Evolutionary conservation across 768 basidiomycete genomes (phyloP).

Genomic region (Rossbeevera mucosa): DNA sequence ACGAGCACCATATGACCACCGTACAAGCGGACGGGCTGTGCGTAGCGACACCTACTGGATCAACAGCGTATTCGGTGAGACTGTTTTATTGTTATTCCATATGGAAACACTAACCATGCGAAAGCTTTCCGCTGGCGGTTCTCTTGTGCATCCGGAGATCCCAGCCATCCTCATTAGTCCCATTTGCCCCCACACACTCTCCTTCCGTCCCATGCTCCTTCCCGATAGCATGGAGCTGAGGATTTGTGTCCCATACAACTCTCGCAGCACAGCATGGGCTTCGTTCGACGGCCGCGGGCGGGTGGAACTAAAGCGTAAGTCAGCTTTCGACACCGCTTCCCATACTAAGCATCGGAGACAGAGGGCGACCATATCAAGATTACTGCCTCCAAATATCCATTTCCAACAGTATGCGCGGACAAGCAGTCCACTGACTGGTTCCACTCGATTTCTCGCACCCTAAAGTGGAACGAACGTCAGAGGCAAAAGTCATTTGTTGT

Average conservation of each 20-base stretch:
- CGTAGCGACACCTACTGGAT: conserved; percentile 94
- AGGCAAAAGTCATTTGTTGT: conserved; percentile 98
- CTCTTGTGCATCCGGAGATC: conserved; percentile 95
- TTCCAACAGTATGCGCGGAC: conserved; percentile 97
- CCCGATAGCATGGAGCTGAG: conserved; percentile 98
- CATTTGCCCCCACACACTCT: conserved; percentile 96
- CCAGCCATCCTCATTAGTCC: conserved; percentile 95
- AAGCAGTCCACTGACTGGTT: conserved; percentile 99
- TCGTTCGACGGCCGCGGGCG: conserved; percentile 97
- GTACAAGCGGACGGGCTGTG: conserved; percentile 97
- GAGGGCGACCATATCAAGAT: conserved; percentile 99
- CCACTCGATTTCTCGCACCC: conserved; percentile 89
- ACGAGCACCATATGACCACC: conserved; percentile 98
- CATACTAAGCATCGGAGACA: conserved; percentile 31
- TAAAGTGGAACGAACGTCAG: conserved; percentile 99
- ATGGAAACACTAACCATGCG: conserved; percentile 8
- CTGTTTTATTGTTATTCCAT: not conserved
- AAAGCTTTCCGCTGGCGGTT: conserved; percentile 92
- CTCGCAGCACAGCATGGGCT: conserved; percentile 96
- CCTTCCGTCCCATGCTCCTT: conserved; percentile 97
- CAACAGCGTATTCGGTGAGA: conserved; percentile 93
- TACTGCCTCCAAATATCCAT: conserved; percentile 93
- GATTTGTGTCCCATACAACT: conserved; percentile 99
- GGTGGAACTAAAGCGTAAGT: conserved; percentile 91
- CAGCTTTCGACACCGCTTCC: not conserved